Percentiles rank a stretch among this genome's conserved stretches.
Evolutionary conservation across 2,329 filamentous ascomycete species (phyloP).

Genomic region (Monilinia aucupariae): DNA sequence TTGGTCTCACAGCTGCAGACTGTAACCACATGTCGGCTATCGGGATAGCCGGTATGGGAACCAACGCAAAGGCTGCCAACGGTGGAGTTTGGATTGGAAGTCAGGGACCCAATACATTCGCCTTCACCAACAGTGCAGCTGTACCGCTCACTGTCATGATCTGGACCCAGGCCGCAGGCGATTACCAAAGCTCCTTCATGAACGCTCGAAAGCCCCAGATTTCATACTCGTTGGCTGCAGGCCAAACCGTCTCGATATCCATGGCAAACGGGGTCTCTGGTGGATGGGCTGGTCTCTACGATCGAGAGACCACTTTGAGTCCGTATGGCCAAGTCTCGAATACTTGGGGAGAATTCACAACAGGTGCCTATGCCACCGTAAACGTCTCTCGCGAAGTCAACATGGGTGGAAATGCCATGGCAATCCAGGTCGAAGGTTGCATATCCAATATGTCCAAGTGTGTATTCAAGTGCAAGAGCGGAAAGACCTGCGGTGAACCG

Average conservation of each 20-base stretch:
- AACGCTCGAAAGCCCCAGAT: slow-evolving; percentile 5
- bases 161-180: slow-evolving; percentile 8
- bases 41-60: slow-evolving; percentile 15
- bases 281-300: slow-evolving; percentile 19
- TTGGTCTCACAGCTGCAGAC: slow-evolving; percentile 12
- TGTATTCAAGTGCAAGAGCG: slow-evolving; percentile 10
- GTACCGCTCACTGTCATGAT: slow-evolving; percentile 3
- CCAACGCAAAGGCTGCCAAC: slow-evolving; percentile 12
- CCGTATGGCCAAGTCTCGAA: slow-evolving; percentile 17
- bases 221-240: slow-evolving; percentile 12
- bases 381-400: slow-evolving; percentile 18
- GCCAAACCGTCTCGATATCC: slow-evolving; percentile 13
- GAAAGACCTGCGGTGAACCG: slow-evolving; percentile 1
- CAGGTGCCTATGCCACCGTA: slow-evolving; percentile 16
- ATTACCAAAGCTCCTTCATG: slow-evolving; percentile 14
- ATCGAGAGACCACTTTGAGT: slow-evolving; percentile 11
- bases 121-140: slow-evolving; percentile 12
- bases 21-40: slow-evolving; percentile 18
- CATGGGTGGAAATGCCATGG: slow-evolving; percentile 17
- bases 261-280: slow-evolving; percentile 18
- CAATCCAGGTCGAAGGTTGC: slow-evolving; percentile 12
- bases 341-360: slow-evolving; percentile 21
- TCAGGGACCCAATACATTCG: slow-evolving; percentile 17
- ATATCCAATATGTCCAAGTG: slow-evolving; percentile 12
- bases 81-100: slow-evolving; percentile 17